Evolutionary conservation across 495 filamentous ascomycete species (phyloP), one percentile per base, ranked within the genome.

Genomic region (Astrocystis sublimbata): DNA sequence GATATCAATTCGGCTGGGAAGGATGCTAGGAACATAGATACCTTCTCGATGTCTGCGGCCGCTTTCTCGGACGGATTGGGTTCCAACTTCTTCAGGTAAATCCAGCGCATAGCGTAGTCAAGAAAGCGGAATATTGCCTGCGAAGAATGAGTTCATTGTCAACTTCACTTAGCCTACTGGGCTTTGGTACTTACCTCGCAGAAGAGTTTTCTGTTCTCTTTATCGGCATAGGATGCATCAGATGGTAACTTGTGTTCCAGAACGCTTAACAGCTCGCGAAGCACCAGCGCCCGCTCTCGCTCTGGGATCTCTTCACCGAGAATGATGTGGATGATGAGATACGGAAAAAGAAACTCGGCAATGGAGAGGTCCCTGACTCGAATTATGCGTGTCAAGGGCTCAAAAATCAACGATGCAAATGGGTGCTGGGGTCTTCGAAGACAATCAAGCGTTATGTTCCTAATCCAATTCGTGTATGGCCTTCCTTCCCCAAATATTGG

Each of bases 21-120:
- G 19, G 81, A 79, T 17, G 81, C 75, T 26, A 98, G 72, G 13
- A 75, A 58, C 2, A 56, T 61, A 38, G 79, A 69, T 1, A 78
- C 76, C 61, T 73, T 73, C 33, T 73, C 65, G 28, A 75, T 71
- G 55, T 68, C 66, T 3, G 31, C 49, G 9, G 70, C 75, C 58
- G 77, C 73, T 62, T 75, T 74, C 19, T 75, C 63, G 31, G 71
- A 68, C 35, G 78, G 63, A 9, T 57, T 66, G 6, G 60, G 46
- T 24, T 66, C 68, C 17, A 56, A 71, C 84, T 92, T 74, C 69
- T 88, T 92, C 71, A 89, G 83, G 68, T 96, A 92, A 15, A 94
- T 73, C 94, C 96, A 98, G 47, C 86, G 83, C 59, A 92, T 91
- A 60, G 92, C 81, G 72, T 98, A 96, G 70, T 98, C 96, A 24